These are phyloP conservation scores for Senna siamea DNA, from an alignment of 306 rosid species.

Conservation along the genomic window DNA sequence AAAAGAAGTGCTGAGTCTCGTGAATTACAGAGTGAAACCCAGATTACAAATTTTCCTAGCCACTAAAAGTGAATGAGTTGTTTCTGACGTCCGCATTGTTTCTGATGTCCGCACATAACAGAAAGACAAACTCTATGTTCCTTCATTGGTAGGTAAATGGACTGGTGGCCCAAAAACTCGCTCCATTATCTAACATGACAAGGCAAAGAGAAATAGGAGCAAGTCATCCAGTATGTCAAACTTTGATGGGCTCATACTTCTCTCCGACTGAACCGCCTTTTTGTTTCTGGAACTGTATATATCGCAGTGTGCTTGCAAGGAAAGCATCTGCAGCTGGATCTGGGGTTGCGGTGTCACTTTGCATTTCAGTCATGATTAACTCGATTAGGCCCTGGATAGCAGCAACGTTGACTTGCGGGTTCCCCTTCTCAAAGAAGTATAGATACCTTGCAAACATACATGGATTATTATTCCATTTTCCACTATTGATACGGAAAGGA, in stretches of 20 bases:
- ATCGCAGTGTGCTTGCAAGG: slow-evolving; percentile 79
- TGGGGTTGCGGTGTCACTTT: slow-evolving; percentile 56
- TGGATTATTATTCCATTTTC: not conserved
- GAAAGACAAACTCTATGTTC: not conserved
- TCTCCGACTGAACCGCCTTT: slow-evolving; percentile 85
- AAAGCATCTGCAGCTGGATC: slow-evolving; percentile 69
- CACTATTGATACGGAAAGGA: not conserved
- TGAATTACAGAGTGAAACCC: not conserved
- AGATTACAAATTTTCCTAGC: not conserved
- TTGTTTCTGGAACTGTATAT: slow-evolving; percentile 93
- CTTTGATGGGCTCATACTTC: slow-evolving; percentile 77
- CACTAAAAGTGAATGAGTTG: not conserved
- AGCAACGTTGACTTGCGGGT: slow-evolving; percentile 73
- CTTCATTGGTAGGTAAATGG: not conserved
- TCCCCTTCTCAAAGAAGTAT: slow-evolving; percentile 89
- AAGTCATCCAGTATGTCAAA: slow-evolving; percentile 38
- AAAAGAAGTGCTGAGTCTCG: too few relatives aligned
- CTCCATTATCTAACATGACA: not conserved
- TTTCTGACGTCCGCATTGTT: not conserved
- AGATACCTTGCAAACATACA: slow-evolving; percentile 68
- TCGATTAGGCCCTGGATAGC: slow-evolving; percentile 83
- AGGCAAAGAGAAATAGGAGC: too few relatives aligned
- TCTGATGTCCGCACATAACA: not conserved
- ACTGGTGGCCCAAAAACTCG: not conserved
- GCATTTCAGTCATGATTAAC: slow-evolving; percentile 77